Evolutionary conservation across 164 flowering plant species (phyloP).

Genomic region (Tetracentron sinense): DNA sequence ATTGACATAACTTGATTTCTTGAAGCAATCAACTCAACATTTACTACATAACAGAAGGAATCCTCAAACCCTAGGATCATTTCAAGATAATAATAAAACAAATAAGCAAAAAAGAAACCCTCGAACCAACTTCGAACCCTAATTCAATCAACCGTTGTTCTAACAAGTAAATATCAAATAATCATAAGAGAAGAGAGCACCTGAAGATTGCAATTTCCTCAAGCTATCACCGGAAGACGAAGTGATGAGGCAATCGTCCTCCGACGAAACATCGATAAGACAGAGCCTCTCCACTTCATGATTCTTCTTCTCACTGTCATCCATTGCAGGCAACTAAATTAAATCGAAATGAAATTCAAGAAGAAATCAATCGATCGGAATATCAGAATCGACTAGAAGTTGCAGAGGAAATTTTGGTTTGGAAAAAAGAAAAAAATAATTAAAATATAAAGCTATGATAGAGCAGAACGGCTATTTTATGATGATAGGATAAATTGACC

Average conservation of each 20-base stretch:
- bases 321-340: not conserved
- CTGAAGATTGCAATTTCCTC: not conserved
- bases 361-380: not conserved
- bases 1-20: too few species aligned
- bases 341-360: not conserved
- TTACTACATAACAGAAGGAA: not conserved
- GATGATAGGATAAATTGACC: too few species aligned
- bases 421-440: too few species aligned
- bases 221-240: constrained; percentile 13
- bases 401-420: too few species aligned
- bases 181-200: not conserved
- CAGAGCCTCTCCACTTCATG: constrained; percentile 24
- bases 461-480: too few species aligned
- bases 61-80: not conserved
- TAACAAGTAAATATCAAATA: not conserved
- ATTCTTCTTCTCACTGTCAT: constrained; percentile 5
- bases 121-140: not conserved
- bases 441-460: too few species aligned
- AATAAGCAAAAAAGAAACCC: too few species aligned
- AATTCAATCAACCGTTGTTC: not conserved
- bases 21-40: not conserved
- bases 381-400: not conserved
- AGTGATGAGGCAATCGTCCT: constrained; percentile 43
- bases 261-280: constrained; percentile 45
- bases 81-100: too few species aligned